Evolutionary conservation across 1,284 basidiomycete genomes (phyloP).

Genomic region (Cutaneotrichosporon spelunceum): DNA sequence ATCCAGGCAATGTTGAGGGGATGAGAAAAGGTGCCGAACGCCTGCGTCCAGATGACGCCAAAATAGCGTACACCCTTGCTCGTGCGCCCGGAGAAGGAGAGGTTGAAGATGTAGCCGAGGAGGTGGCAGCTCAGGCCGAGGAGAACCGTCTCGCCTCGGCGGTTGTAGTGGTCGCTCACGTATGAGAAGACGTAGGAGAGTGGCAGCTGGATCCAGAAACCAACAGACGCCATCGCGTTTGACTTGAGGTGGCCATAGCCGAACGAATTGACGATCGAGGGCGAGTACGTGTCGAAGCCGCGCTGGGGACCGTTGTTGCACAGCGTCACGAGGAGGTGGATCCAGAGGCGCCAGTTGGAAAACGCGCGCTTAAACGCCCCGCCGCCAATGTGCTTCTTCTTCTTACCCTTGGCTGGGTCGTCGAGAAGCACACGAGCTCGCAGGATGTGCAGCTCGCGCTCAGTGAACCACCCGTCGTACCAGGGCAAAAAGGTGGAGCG

Average conservation of each 20-base stretch:
- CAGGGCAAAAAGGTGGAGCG: slow-evolving; percentile 30
- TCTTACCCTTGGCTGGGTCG: slow-evolving; percentile 40
- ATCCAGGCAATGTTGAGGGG: slow-evolving; percentile 37
- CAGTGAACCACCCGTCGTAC: slow-evolving; percentile 26
- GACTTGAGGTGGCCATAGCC: slow-evolving; percentile 32
- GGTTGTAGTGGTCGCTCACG: slow-evolving; percentile 35
- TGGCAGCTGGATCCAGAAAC: slow-evolving; percentile 38
- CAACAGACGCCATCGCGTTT: slow-evolving; percentile 38
- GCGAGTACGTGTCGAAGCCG: slow-evolving; percentile 38
- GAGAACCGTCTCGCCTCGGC: slow-evolving; percentile 31
- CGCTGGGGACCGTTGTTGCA: slow-evolving; percentile 36
- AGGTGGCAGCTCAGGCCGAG: slow-evolving; percentile 29
- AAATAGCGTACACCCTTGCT: slow-evolving; percentile 29
- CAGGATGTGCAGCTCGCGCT: slow-evolving; percentile 40
- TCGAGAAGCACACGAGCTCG: slow-evolving; percentile 33
- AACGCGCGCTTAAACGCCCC: slow-evolving; percentile 28
- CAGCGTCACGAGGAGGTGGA: slow-evolving; percentile 38
- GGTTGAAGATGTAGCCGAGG: slow-evolving; percentile 34
- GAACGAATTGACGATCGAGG: slow-evolving; percentile 37
- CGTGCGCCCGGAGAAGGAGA: slow-evolving; percentile 26
- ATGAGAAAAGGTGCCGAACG: slow-evolving; percentile 36
- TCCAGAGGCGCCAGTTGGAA: slow-evolving; percentile 29
- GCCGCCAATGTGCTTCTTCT: slow-evolving; percentile 30
- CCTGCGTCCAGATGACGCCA: slow-evolving; percentile 33
- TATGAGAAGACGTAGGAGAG: slow-evolving; percentile 30